Percentiles rank a stretch among this genome's conserved stretches.
phyloP scores from a whole-genome alignment of 1,139 yeast species.

The Yamadazyma oceani region DNA sequence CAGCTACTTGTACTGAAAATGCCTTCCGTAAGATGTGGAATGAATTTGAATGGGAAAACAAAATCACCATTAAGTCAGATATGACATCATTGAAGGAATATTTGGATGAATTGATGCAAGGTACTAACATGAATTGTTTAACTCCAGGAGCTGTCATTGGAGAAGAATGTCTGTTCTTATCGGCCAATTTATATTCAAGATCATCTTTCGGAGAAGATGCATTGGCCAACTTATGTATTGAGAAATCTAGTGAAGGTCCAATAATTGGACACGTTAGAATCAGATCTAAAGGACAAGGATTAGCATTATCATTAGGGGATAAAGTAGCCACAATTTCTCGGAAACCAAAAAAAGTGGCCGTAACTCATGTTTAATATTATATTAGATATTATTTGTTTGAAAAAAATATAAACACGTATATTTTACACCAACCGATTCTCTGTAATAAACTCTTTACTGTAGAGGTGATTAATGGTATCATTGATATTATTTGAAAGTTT shows the following conservation, averaged over 20 bases:
- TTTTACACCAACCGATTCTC: slow-evolving; percentile 4
- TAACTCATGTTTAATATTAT: background rate
- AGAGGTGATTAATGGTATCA: slow-evolving; percentile 16
- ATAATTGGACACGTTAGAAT: slow-evolving; percentile 95
- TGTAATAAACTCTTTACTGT: slow-evolving; percentile 13
- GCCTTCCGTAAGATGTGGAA: slow-evolving; percentile 98
- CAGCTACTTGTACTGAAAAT: slow-evolving; percentile 84
- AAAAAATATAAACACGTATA: slow-evolving; percentile 1
- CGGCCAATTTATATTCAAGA: slow-evolving; percentile 91
- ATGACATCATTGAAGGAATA: slow-evolving; percentile 73
- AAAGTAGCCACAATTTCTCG: slow-evolving; percentile 80
- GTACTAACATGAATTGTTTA: slow-evolving; percentile 91
- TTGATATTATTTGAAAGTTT: slow-evolving; percentile 16
- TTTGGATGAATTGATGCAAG: slow-evolving; percentile 71
- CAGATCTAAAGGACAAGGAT: slow-evolving; percentile 96
- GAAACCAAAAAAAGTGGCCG: slow-evolving; percentile 37
- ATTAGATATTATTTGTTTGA: background rate
- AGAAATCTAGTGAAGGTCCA: slow-evolving; percentile 70
- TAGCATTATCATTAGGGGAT: slow-evolving; percentile 93
- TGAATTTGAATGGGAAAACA: slow-evolving; percentile 99
- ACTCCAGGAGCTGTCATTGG: slow-evolving; percentile 89
- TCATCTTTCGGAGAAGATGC: slow-evolving; percentile 98
- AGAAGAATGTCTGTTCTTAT: slow-evolving; percentile 86
- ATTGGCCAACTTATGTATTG: slow-evolving; percentile 91
- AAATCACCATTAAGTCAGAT: slow-evolving; percentile 81